Percentiles rank a stretch among this genome's conserved stretches.
These are phyloP conservation scores for Exophiala sp. DNA, from an alignment of 2,329 filamentous ascomycete genomes.

Conservation along the genomic window DNA sequence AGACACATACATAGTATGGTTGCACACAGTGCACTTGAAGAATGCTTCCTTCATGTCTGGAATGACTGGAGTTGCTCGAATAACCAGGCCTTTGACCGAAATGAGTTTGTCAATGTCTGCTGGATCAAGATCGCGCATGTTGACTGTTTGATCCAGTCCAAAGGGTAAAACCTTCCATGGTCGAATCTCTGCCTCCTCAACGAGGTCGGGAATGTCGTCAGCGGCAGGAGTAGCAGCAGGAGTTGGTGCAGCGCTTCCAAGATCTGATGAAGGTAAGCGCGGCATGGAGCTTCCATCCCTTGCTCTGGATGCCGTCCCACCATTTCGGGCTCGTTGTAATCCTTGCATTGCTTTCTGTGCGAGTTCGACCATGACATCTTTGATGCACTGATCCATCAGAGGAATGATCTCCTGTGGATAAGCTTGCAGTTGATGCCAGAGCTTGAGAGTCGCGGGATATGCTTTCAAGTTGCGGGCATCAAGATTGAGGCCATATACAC, in stretches of 20 bases:
- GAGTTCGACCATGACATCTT: slow-evolving; percentile 88
- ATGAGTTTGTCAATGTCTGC: slow-evolving; percentile 96
- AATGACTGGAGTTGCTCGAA: slow-evolving; percentile 91
- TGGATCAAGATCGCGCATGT: slow-evolving; percentile 90
- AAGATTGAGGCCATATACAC: slow-evolving; percentile 78
- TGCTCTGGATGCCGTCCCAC: slow-evolving; percentile 47
- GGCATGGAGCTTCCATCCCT: slow-evolving; percentile 67
- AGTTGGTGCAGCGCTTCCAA: slow-evolving; percentile 49
- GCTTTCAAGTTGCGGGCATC: slow-evolving; percentile 86
- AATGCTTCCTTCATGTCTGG: slow-evolving; percentile 99
- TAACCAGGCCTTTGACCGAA: slow-evolving; percentile 91
- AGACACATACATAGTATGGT: slow-evolving; percentile 83
- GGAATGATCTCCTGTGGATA: slow-evolving; percentile 97
- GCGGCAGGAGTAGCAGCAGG: slow-evolving; percentile 35
- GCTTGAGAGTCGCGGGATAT: slow-evolving; percentile 86
- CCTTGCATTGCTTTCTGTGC: slow-evolving; percentile 75
- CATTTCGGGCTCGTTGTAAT: slow-evolving; percentile 57
- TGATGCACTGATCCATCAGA: slow-evolving; percentile 90
- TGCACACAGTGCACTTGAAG: slow-evolving; percentile 92
- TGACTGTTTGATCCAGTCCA: slow-evolving; percentile 79
- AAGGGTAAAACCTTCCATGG: slow-evolving; percentile 86
- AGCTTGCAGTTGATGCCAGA: slow-evolving; percentile 91
- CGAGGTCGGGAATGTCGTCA: slow-evolving; percentile 62
- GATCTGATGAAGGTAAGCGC: slow-evolving; percentile 75
- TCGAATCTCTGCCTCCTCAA: slow-evolving; percentile 72